Base-by-base conservation (phyloP, 2,329 filamentous ascomycete genomes). In the Chaetomium sp. region DNA sequence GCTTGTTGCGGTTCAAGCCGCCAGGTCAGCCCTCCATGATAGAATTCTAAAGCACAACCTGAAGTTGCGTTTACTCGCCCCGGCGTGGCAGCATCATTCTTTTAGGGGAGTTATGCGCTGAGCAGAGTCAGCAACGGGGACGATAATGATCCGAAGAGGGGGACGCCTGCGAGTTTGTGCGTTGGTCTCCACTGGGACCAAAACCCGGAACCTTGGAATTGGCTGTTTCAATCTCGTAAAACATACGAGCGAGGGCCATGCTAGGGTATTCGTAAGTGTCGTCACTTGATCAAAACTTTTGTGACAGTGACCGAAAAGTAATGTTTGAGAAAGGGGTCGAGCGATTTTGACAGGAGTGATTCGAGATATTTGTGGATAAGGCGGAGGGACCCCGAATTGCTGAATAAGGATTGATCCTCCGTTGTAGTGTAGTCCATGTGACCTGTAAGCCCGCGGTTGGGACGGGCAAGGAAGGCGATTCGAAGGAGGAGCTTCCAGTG, bases 261-360 rank as follows among this genome's bases (percentile, higher is more conserved):
- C 51, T 52, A 44, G 49, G 41, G 46, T 46, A 27, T 27, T 27
- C 19, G 49, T 46, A 53, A 40, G 46, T 35, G 12, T 37, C 35
- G 57, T 65, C 63, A 63, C 61, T 63, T 63, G 63, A 63, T 55
- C 56, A 53, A 58, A 55, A 41, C 19, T 27, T 34, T 46, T 19
- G 48, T 53, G 53, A 48, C 43, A 19, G 35, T 34, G 27, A 38
- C 12, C 34, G 48, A 12, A 27, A 27, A 27, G 19, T 27, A 27
- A 27, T 27, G 19, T 27, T 27, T 27, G 19, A 27, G 19, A 27
- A 27, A 27, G 19, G 19, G 19, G 19, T 27, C 19, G 19, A 27
- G 19, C 19, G 19, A 27, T 27, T 27, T 27, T 27, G 19, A 27
- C 19, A 27, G 19, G 19, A 27, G 19, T 27, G 19, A 27, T 27